These are phyloP conservation scores for Kalanchoe fedtschenkoi DNA, from an alignment of 164 flowering plant genomes.

Conservation along the genomic window DNA sequence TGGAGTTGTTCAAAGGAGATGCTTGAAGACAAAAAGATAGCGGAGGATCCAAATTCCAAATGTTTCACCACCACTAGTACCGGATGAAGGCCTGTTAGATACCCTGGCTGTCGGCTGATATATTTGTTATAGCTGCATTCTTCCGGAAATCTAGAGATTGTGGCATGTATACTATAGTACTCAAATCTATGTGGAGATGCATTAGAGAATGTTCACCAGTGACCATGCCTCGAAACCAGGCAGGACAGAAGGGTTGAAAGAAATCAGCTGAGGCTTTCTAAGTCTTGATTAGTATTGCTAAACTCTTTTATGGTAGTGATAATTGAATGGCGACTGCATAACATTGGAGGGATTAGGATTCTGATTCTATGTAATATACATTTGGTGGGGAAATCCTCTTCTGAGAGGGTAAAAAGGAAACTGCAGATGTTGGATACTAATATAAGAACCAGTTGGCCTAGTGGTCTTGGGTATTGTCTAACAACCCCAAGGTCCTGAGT, in stretches of 20 bases:
- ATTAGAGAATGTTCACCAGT: constrained; percentile 93
- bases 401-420: too few species aligned
- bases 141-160: constrained; percentile 90
- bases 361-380: constrained; percentile 4
- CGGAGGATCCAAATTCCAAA: constrained; percentile 12
- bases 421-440: too few species aligned
- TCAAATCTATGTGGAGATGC: constrained; percentile 92
- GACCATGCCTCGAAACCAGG: constrained; percentile 97
- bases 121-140: constrained; percentile 89
- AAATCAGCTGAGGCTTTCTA: constrained; percentile 97
- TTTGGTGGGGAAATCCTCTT: not conserved
- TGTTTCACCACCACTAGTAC: constrained; percentile 45
- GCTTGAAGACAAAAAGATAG: constrained; percentile 22
- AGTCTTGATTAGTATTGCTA: constrained; percentile 95
- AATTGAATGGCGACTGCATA: constrained; percentile 73
- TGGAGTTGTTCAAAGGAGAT: constrained; percentile 70
- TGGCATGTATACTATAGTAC: constrained; percentile 93
- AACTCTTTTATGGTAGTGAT: constrained; percentile 84
- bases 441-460: too few species aligned
- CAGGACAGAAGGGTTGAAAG: constrained; percentile 69
- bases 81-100: constrained; percentile 82
- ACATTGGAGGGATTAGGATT: constrained; percentile 24
- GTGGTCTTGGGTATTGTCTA: too few species aligned
- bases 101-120: constrained; percentile 86
- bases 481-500: too few species aligned